Conservation (phyloP, 2,329 filamentous ascomycete species). For the Neopestalotiopsis sp. region DNA sequence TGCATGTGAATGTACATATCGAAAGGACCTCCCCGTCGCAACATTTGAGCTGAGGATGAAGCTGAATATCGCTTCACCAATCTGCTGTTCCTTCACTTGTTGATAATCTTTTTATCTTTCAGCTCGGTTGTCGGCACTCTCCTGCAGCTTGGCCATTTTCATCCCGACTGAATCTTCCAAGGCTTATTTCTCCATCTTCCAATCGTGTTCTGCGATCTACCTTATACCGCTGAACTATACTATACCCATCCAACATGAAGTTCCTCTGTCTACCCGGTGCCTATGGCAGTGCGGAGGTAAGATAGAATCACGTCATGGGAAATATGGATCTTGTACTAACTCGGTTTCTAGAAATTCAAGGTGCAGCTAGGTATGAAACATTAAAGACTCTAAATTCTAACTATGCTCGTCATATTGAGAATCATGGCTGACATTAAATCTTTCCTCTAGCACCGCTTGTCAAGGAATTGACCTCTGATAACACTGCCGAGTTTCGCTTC, state of each 20-base stretch:
- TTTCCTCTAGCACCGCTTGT: slow-evolving; percentile 49
- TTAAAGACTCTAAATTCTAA: slow-evolving; percentile 21
- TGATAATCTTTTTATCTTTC: slow-evolving; percentile 6
- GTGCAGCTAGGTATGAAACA: slow-evolving; percentile 52
- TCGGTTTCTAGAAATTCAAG: slow-evolving; percentile 55
- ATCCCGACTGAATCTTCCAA: slow-evolving; percentile 16
- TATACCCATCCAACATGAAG: slow-evolving; percentile 48
- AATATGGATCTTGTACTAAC: slow-evolving; percentile 12
- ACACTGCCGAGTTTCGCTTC: slow-evolving; percentile 55
- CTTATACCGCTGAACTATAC: neutral
- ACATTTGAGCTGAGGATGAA: neutral
- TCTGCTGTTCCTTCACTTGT: neutral
- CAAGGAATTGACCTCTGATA: slow-evolving; percentile 52
- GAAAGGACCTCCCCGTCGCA: slow-evolving; percentile 7
- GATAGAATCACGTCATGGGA: slow-evolving; percentile 25
- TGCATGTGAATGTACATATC: slow-evolving; percentile 14
- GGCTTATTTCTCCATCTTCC: neutral
- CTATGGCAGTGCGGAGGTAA: slow-evolving; percentile 57
- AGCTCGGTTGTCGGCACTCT: slow-evolving; percentile 17
- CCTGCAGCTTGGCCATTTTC: neutral
- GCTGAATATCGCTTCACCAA: slow-evolving; percentile 1
- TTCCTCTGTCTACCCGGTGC: slow-evolving; percentile 64
- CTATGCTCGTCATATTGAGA: slow-evolving; percentile 16
- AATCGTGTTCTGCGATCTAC: neutral
- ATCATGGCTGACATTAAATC: neutral